Percentiles rank a stretch among this genome's conserved stretches.
These are phyloP conservation scores for Xylaria sp. DNA, from an alignment of 2,329 filamentous ascomycete genomes.

Conservation along the genomic window DNA sequence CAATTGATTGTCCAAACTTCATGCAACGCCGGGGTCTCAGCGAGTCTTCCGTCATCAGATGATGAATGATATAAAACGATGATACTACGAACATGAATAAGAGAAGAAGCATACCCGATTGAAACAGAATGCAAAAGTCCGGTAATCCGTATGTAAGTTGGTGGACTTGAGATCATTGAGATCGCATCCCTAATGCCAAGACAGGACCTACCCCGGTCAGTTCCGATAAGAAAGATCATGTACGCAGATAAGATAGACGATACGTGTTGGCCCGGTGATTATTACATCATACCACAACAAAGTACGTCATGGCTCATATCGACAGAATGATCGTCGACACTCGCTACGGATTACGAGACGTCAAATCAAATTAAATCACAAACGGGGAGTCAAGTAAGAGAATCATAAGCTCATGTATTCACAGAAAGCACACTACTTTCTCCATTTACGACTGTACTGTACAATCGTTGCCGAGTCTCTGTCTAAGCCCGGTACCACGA, in stretches of 20 bases:
- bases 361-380: neutral
- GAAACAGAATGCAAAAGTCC: no score
- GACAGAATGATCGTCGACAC: neutral
- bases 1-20: no score
- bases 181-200: neutral
- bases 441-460: neutral
- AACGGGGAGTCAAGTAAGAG: neutral
- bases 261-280: neutral
- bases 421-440: slow-evolving; percentile 3
- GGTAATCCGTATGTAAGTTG: no score
- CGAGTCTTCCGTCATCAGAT: no score
- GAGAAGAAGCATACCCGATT: no score
- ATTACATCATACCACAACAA: neutral
- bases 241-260: neutral
- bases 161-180: neutral
- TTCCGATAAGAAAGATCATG: neutral
- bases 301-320: neutral
- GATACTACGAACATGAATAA: no score
- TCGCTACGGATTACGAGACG: neutral
- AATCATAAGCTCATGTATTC: neutral
- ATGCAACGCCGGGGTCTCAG: no score
- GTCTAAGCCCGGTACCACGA: slow-evolving; percentile 13
- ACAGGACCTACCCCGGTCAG: neutral
- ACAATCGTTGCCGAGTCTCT: slow-evolving; percentile 15
- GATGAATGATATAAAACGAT: no score